These are phyloP conservation scores for Phaeomoniella chlamydospora DNA, from an alignment of 2,329 filamentous ascomycete species.

Conservation along the genomic window DNA sequence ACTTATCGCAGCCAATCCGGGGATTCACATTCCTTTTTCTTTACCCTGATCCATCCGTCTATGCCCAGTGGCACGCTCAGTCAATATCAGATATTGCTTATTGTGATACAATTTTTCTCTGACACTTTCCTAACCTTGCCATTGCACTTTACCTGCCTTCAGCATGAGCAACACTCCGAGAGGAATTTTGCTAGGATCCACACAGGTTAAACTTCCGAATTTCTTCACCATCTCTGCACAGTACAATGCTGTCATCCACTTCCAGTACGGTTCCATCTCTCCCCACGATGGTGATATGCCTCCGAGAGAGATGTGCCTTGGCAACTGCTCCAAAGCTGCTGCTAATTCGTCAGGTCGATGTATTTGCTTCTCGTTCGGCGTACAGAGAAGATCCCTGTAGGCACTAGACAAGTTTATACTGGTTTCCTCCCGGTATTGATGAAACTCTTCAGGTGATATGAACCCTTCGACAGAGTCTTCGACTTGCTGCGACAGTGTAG, in stretches of 20 bases:
- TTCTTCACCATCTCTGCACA: conserved; percentile 22
- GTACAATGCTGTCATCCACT: conserved; percentile 26
- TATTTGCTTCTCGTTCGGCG: conserved; percentile 18
- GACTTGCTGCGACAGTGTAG: conserved; percentile 1
- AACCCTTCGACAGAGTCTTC: conserved; percentile 14
- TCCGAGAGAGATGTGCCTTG: too few relatives aligned
- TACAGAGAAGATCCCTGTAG: conserved; percentile 16
- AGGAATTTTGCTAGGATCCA: conserved; percentile 24
- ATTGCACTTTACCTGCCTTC: conserved; percentile 23
- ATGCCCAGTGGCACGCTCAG: too few relatives aligned
- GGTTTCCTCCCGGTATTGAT: conserved; percentile 17
- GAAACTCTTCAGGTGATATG: conserved; percentile 25
- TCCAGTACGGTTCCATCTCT: conserved; percentile 26
- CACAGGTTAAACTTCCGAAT: conserved; percentile 24
- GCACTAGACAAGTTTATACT: conserved; percentile 15
- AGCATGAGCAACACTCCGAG: conserved; percentile 27
- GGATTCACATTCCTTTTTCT: too few relatives aligned
- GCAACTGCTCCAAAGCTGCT: conserved; percentile 6
- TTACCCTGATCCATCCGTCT: too few relatives aligned
- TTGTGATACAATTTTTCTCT: too few relatives aligned
- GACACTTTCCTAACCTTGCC: conserved; percentile 27
- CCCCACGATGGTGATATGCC: conserved; percentile 10
- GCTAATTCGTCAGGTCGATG: conserved; percentile 14
- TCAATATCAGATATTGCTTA: too few relatives aligned
- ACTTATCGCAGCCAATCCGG: too few relatives aligned